phyloP scores from a whole-genome alignment of 768 basidiomycete genomes.

The Termitomyces sp. region DNA sequence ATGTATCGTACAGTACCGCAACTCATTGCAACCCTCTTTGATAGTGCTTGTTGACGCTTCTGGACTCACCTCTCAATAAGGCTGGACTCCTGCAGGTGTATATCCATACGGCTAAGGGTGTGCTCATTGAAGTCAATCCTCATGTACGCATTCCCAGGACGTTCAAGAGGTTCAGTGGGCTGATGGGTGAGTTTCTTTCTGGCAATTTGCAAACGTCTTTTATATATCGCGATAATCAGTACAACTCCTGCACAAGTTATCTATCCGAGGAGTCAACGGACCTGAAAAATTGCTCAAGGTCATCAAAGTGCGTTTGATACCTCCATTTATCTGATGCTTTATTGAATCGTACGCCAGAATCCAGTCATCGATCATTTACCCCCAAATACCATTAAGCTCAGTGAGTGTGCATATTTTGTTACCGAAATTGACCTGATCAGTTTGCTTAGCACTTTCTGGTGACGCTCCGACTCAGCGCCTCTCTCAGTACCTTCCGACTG shows the following conservation, averaged over 20 bases:
- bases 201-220: not conserved
- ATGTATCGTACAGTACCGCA: not conserved
- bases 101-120: constrained; percentile 94
- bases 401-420: constrained; percentile 39
- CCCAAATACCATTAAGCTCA: constrained; percentile 91
- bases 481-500: constrained; percentile 76
- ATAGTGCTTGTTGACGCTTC: constrained; percentile 90
- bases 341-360: constrained; percentile 48
- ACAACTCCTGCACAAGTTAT: constrained; percentile 93
- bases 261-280: constrained; percentile 93
- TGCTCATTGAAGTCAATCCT: constrained; percentile 97
- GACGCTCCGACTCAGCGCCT: constrained; percentile 81
- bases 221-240: constrained; percentile 42
- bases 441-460: constrained; percentile 72
- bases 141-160: constrained; percentile 96
- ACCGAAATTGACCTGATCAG: not conserved
- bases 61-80: constrained; percentile 98
- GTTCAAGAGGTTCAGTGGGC: constrained; percentile 96
- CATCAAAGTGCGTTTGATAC: constrained; percentile 63
- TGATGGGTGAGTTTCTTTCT: constrained; percentile 72
- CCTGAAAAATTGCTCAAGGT: constrained; percentile 97
- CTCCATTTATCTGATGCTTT: not conserved
- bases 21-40: constrained; percentile 4
- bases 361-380: constrained; percentile 94
- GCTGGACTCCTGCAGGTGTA: constrained; percentile 95